These are phyloP conservation scores for Diplocarpon mali DNA, from an alignment of 2,329 filamentous ascomycete genomes.

Conservation along the genomic window DNA sequence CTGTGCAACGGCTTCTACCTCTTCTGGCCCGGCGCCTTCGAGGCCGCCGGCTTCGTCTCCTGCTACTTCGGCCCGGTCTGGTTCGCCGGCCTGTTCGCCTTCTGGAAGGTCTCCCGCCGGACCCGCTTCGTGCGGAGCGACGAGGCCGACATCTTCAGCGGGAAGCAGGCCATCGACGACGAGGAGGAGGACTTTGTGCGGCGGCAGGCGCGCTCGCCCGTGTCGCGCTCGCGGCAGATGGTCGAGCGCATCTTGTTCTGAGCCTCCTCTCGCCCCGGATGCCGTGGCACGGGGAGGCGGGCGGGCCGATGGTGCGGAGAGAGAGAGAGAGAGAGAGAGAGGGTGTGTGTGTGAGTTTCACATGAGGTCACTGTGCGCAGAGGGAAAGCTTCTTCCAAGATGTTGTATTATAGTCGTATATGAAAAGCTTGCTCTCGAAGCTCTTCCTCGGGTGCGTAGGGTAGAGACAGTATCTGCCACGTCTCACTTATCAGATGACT, in stretches of 20 bases:
- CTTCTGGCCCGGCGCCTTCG: constrained; percentile 38
- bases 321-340: no score
- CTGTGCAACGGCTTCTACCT: constrained; percentile 46
- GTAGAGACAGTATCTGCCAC: no score
- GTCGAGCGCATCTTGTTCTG: background rate
- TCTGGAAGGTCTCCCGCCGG: constrained; percentile 3
- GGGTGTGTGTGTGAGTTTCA: no score
- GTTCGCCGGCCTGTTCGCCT: constrained; percentile 38
- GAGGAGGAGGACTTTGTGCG: constrained; percentile 2
- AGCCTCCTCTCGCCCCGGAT: no score
- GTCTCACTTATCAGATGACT: no score
- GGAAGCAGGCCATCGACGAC: constrained; percentile 15
- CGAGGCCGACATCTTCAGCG: constrained; percentile 29
- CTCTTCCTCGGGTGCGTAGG: no score
- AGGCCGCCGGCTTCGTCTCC: constrained; percentile 38
- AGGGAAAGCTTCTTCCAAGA: no score
- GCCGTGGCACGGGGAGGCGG: no score
- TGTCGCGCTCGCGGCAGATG: background rate
- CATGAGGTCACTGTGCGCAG: no score
- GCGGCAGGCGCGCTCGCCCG: background rate
- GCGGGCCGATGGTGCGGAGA: no score
- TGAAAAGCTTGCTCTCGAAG: no score
- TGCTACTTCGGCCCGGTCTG: constrained; percentile 44
- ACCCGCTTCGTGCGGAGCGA: background rate
- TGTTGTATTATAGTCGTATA: no score